Evolutionary conservation across 108 stramenopile species (phyloP).

Genomic region (Cyclotella cryptica): DNA sequence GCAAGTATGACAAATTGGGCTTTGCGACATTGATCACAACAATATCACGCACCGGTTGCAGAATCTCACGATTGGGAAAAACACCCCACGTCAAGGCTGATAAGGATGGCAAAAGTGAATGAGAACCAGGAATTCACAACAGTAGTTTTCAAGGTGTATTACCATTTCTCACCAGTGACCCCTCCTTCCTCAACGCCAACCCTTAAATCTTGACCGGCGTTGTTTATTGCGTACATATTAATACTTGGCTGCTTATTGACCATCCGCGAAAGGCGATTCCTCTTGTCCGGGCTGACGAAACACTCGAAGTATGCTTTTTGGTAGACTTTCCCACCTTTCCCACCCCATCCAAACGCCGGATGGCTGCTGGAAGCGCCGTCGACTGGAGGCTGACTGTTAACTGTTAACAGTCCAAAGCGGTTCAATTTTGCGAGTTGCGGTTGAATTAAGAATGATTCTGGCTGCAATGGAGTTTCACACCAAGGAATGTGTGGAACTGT

Average conservation of each 20-base stretch:
- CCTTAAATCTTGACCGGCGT: conserved; percentile 60
- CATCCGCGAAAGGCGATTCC: conserved; percentile 67
- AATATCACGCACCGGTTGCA: conserved; percentile 76
- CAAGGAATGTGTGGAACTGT: conserved; percentile 92
- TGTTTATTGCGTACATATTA: conserved; percentile 88
- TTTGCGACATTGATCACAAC: background rate
- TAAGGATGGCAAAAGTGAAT: background rate
- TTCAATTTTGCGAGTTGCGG: conserved; percentile 83
- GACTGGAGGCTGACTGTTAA: conserved; percentile 95
- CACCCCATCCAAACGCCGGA: conserved; percentile 95
- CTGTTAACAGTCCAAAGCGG: conserved; percentile 89
- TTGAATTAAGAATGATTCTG: conserved; percentile 90
- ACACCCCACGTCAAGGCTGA: conserved; percentile 90
- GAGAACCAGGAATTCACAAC: background rate
- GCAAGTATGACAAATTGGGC: background rate
- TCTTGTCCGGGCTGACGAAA: conserved; percentile 86
- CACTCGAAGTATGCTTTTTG: conserved; percentile 98
- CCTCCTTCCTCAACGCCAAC: conserved; percentile 71
- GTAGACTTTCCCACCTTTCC: conserved; percentile 92
- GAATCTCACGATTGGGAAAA: conserved; percentile 87
- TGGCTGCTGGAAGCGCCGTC: conserved; percentile 85
- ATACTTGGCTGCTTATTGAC: conserved; percentile 62
- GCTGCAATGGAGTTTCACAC: conserved; percentile 95
- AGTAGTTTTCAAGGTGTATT: background rate
- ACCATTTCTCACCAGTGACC: conserved; percentile 55